A percentile compares a stretch with the other conserved stretches of the same genome.
Evolutionary conservation across 345 rosid genomes (phyloP).

Genomic region (Physaria fendleri): DNA sequence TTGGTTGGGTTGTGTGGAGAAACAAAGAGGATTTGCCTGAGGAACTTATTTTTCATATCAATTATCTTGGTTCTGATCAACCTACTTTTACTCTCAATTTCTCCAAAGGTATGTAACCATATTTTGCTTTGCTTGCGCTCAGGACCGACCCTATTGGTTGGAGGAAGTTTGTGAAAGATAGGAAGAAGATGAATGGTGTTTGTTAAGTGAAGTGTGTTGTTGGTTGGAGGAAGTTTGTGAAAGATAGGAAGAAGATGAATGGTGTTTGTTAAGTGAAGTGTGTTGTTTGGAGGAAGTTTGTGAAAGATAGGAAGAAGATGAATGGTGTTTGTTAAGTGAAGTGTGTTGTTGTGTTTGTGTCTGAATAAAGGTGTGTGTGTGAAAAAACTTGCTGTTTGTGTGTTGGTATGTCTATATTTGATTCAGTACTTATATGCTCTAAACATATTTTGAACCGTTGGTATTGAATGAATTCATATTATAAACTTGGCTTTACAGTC

Average conservation of each 20-base stretch:
- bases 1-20: slow-evolving; percentile 97
- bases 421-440: no score
- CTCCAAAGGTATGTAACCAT: slow-evolving; percentile 56
- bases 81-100: slow-evolving; percentile 96
- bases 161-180: slow-evolving; percentile 12
- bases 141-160: slow-evolving; percentile 2
- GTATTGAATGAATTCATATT: no score
- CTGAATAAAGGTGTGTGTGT: not conserved
- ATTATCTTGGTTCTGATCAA: slow-evolving; percentile 89
- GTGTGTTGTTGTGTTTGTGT: not conserved
- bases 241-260: slow-evolving; percentile 35
- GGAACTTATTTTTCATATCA: slow-evolving; percentile 90
- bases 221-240: slow-evolving; percentile 22
- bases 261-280: slow-evolving; percentile 48
- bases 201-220: slow-evolving; percentile 42
- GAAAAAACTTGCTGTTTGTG: slow-evolving; percentile 10
- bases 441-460: no score
- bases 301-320: slow-evolving; percentile 37
- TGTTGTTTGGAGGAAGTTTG: slow-evolving; percentile 52
- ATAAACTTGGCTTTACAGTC: no score
- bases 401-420: slow-evolving; percentile 4
- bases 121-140: no score
- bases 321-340: slow-evolving; percentile 36
- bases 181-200: slow-evolving; percentile 37
- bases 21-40: slow-evolving; percentile 86